Evolutionary conservation across 2,329 filamentous ascomycete species (phyloP).

Genomic region (Juglanconis sp.): DNA sequence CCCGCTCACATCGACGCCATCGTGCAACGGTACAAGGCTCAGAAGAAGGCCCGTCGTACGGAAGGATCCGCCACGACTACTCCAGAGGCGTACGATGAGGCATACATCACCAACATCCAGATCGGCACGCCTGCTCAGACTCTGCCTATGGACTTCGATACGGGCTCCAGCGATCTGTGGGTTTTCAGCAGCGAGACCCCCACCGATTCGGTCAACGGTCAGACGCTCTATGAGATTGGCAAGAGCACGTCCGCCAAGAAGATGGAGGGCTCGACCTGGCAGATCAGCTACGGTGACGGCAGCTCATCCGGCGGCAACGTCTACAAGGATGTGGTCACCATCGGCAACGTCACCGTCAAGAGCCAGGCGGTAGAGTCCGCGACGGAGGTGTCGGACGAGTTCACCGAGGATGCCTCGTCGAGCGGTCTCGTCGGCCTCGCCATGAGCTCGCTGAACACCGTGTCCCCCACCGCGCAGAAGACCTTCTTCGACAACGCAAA

Average conservation of each 20-base stretch:
- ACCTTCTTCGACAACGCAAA: conserved; percentile 33
- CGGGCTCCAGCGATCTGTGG: conserved; percentile 41
- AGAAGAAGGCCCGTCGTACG: not conserved
- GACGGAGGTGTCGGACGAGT: conserved; percentile 21
- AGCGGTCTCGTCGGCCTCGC: conserved; percentile 19
- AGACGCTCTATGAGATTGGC: conserved; percentile 25
- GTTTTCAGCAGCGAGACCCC: conserved; percentile 25
- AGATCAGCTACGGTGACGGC: conserved; percentile 29
- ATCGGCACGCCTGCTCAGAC: conserved; percentile 31
- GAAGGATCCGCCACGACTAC: conserved; percentile 6
- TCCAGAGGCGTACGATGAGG: conserved; percentile 9
- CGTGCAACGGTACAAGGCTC: conserved; percentile 15
- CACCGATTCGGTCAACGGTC: conserved; percentile 18
- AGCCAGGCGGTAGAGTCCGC: conserved; percentile 24
- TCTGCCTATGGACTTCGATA: conserved; percentile 43
- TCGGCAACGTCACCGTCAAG: conserved; percentile 24
- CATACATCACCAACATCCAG: conserved; percentile 14
- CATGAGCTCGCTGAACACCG: conserved; percentile 25
- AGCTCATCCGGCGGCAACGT: conserved; percentile 26
- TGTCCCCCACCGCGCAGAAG: conserved; percentile 21
- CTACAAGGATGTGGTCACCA: conserved; percentile 26
- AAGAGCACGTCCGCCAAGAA: conserved; percentile 22
- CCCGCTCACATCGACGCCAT: conserved; percentile 17
- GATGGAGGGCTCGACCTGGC: conserved; percentile 25
- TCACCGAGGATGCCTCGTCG: conserved; percentile 17